A percentile compares a stretch with the other conserved stretches of the same genome.
Evolutionary conservation across 1,284 basidiomycete species (phyloP).

Genomic region (Ganoderma sp.): DNA sequence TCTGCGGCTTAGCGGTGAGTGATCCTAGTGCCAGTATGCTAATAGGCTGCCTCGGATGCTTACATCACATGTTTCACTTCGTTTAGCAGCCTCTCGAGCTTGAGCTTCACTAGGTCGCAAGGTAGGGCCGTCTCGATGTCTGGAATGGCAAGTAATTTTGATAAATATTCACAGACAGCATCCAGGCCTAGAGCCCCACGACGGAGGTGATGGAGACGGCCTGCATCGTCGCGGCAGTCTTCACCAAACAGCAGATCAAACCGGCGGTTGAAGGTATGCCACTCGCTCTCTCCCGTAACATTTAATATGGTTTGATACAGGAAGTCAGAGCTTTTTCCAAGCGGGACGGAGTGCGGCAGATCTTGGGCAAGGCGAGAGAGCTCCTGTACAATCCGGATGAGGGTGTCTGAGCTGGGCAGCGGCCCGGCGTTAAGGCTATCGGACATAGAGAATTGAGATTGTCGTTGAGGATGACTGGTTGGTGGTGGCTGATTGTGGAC

Average conservation of each 20-base stretch:
- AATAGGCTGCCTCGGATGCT: no score
- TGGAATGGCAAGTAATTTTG: not conserved
- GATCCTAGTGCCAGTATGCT: no score
- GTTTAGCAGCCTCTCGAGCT: not conserved
- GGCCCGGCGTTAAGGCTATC: no score
- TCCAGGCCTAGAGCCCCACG: not conserved
- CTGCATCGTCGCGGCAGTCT: not conserved
- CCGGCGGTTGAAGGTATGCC: not conserved
- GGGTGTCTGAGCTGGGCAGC: no score
- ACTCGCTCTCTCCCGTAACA: not conserved
- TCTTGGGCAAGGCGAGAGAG: no score
- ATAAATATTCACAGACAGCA: not conserved
- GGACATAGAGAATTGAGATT: no score
- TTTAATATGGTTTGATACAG: not conserved
- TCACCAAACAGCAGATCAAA: not conserved
- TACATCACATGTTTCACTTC: not conserved
- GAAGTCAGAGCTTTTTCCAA: no score
- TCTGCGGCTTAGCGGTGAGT: not conserved
- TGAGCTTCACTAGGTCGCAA: not conserved
- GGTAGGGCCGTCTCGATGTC: not conserved
- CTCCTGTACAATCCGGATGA: no score
- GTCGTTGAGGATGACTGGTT: no score
- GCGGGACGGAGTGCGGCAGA: no score
- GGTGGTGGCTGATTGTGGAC: no score
- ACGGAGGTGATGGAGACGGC: not conserved